phyloP scores from a whole-genome alignment of 2,329 filamentous ascomycete species.

The Nigrospora osmanthi region DNA sequence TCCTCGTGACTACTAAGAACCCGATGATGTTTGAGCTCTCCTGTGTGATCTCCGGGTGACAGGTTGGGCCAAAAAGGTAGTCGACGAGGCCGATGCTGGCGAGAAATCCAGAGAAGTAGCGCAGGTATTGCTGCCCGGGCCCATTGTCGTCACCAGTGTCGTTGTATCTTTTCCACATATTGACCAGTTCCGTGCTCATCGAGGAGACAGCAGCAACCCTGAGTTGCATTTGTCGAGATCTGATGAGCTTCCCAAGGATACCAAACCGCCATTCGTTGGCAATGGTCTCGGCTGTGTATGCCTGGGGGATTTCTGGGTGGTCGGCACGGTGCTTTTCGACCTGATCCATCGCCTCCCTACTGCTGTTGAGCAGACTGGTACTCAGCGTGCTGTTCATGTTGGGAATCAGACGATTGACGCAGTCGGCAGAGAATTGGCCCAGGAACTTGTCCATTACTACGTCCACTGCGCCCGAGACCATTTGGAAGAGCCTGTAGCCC shows the following conservation, averaged over 20 bases:
- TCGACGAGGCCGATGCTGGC: conserved; percentile 65
- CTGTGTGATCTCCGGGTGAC: conserved; percentile 81
- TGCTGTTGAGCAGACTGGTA: conserved; percentile 27
- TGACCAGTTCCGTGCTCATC: conserved; percentile 65
- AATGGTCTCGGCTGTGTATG: conserved; percentile 40
- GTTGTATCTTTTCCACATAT: conserved; percentile 53
- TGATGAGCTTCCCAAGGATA: conserved; percentile 63
- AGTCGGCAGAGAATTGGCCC: conserved; percentile 40
- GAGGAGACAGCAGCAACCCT: conserved; percentile 70
- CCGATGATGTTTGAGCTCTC: conserved; percentile 78
- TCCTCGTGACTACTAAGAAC: conserved; percentile 73
- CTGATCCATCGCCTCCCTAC: conserved; percentile 24
- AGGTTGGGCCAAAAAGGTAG: conserved; percentile 84
- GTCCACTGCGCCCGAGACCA: conserved; percentile 33
- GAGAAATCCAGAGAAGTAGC: conserved; percentile 63
- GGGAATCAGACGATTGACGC: conserved; percentile 27
- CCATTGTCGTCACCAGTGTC: conserved; percentile 26
- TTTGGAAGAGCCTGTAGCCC: conserved; percentile 34
- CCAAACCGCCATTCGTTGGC: conserved; percentile 62
- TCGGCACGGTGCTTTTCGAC: conserved; percentile 21
- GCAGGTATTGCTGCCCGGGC: conserved; percentile 36
- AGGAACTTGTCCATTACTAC: conserved; percentile 47
- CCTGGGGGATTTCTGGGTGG: conserved; percentile 28
- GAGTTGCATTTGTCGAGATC: conserved; percentile 83
- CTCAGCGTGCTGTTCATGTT: conserved; percentile 37